Base-by-base conservation (phyloP, 352 stramenopile species). In the Phytophthora tubulina region DNA sequence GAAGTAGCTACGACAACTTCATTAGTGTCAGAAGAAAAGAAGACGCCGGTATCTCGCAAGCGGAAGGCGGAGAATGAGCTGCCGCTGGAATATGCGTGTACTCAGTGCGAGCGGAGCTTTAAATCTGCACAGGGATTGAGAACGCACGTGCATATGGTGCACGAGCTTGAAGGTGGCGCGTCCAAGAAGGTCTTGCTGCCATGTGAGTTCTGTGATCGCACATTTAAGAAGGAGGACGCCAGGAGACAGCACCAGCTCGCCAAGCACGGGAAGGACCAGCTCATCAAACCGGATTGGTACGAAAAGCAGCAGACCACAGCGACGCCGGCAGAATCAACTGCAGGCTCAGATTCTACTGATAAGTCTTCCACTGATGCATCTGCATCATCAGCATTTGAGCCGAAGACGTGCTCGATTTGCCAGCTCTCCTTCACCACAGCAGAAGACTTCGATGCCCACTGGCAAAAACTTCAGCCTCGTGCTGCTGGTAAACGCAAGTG, bases 61-160 rank as follows among this genome's bases (percentile, higher is more conserved):
- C 75, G 76, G 1, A 86, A 88, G 56, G 76, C 76, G 13, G 70
- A 80, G 39, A 75, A 35, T 3, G 73, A 79, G 11, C 38, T 76
- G 17, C 36, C 14, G 15, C 10, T 70, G 39, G 49, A 75, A 17
- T 83, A 90, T 21, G 65, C 59, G 13, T 94, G 86, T 38, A 75
- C 75, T 13, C 56, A 78, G n/a, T 94, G 86, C 45, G 76, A 79
- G 14, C 90, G 81, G 63, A 80, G 64, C 21, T 94, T 95, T 75
- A 88, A 89, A 62, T 93, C 86, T 2, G 67, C 70, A 0, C 89
- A 97, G 38, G 88, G 87, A 15, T 58, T 93, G 21, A 81, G 84
- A 63, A 97, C 88, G 42, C 89, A 96, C 67, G 73, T 88, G 44
- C 90, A 92, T 49, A 94, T 96, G 89, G 78, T 95, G n/a, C 90